These are phyloP conservation scores for Cantharellus anzutake DNA, from an alignment of 768 basidiomycete species.

Conservation along the genomic window DNA sequence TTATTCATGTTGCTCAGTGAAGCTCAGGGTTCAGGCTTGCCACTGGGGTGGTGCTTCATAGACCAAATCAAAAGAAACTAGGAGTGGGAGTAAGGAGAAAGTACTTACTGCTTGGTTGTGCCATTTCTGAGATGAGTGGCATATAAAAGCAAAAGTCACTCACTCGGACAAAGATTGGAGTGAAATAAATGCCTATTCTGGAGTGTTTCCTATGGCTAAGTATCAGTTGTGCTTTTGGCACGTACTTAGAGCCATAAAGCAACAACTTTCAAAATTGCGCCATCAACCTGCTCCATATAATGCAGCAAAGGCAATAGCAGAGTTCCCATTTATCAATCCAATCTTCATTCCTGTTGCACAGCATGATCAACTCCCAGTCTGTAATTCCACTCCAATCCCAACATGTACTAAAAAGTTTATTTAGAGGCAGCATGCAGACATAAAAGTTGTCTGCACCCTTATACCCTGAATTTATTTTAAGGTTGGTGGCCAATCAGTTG, in stretches of 20 bases:
- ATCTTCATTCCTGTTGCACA: constrained; percentile 15
- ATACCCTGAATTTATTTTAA: too few species aligned
- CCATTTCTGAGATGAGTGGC: constrained; percentile 13
- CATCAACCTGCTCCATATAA: constrained; percentile 16
- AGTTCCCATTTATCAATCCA: constrained; percentile 16
- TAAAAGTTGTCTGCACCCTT: too few species aligned
- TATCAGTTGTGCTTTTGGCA: constrained; percentile 25
- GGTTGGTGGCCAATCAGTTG: too few species aligned
- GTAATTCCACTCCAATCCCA: too few species aligned
- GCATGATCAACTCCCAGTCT: neutral
- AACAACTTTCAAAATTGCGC: constrained; percentile 14
- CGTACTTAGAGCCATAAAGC: constrained; percentile 16
- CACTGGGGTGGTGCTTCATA: constrained; percentile 17
- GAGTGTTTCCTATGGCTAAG: constrained; percentile 16
- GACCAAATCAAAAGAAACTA: neutral
- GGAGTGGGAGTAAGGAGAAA: neutral
- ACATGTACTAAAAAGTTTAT: too few species aligned
- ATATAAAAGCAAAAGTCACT: constrained; percentile 13
- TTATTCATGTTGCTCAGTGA: constrained; percentile 19
- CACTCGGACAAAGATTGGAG: constrained; percentile 19
- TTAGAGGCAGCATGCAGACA: too few species aligned
- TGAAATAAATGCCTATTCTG: constrained; percentile 17
- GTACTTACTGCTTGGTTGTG: constrained; percentile 14
- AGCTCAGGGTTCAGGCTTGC: constrained; percentile 17
- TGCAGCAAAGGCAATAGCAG: constrained; percentile 11